phyloP scores from a whole-genome alignment of 371 early-diverging fungal species.

The Mortierella sp. region DNA sequence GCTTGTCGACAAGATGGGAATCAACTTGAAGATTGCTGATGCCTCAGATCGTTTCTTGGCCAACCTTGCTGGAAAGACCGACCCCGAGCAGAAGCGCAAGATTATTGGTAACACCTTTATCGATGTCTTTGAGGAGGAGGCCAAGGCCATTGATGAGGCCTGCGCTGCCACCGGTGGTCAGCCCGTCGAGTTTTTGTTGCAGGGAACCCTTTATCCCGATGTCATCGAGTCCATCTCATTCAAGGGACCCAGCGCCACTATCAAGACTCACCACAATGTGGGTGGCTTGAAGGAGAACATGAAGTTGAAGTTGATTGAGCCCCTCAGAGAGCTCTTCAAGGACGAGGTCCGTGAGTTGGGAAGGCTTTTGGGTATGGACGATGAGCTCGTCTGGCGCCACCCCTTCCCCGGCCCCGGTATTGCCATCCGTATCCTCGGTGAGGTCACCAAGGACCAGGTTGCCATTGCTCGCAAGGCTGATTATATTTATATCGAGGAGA shows the following conservation, averaged over 20 bases:
- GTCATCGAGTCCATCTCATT: slow-evolving; percentile 98
- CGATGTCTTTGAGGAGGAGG: slow-evolving; percentile 96
- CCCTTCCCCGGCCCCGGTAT: slow-evolving; percentile 99
- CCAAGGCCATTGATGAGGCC: slow-evolving; percentile 86
- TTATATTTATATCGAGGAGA: slow-evolving; percentile 97
- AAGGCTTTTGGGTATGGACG: slow-evolving; percentile 87
- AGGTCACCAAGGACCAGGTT: slow-evolving; percentile 93
- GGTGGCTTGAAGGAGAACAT: slow-evolving; percentile 96
- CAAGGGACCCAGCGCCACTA: slow-evolving; percentile 98
- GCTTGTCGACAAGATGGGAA: slow-evolving; percentile 90
- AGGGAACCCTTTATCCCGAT: slow-evolving; percentile 98
- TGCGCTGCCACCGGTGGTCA: slow-evolving; percentile 68
- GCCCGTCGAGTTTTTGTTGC: slow-evolving; percentile 94
- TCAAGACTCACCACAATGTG: slow-evolving; percentile 99
- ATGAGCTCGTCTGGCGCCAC: slow-evolving; percentile 97
- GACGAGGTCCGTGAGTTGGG: slow-evolving; percentile 98
- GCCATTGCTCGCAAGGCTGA: slow-evolving; percentile 95
- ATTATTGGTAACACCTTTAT: slow-evolving; percentile 98
- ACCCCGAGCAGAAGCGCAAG: slow-evolving; percentile 97
- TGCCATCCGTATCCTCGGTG: slow-evolving; percentile 96
- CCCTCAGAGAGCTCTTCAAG: slow-evolving; percentile 98
- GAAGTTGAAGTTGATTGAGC: slow-evolving; percentile 97
- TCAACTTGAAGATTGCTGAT: slow-evolving; percentile 95
- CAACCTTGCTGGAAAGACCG: slow-evolving; percentile 90
- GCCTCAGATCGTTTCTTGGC: slow-evolving; percentile 91